Evolutionary conservation across 495 filamentous ascomycete genomes (phyloP).

Genomic region (Xylaria intraflava): DNA sequence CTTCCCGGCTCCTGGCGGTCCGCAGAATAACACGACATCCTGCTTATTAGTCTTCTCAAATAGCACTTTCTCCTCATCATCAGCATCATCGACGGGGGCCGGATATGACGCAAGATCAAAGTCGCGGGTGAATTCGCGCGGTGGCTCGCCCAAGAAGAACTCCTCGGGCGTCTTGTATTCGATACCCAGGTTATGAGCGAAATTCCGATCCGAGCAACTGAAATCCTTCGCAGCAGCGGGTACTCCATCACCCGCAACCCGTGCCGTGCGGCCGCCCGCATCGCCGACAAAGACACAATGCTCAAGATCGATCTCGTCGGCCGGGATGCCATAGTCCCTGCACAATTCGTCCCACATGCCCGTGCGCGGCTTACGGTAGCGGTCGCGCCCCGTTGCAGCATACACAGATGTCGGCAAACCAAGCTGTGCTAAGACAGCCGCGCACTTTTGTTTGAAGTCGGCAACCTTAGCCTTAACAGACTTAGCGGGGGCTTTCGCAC

Average conservation of each 20-base stretch:
- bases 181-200: conserved; percentile 76
- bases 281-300: conserved; percentile 85
- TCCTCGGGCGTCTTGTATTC: conserved; percentile 83
- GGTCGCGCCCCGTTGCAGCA: conserved; percentile 74
- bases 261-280: conserved; percentile 54
- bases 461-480: conserved; percentile 54
- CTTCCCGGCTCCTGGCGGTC: conserved; percentile 84
- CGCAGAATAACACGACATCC: conserved; percentile 80
- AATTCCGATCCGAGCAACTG: conserved; percentile 77
- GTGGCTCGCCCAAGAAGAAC: conserved; percentile 65
- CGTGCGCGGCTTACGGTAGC: conserved; percentile 75
- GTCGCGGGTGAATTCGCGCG: conserved; percentile 53
- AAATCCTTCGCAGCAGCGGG: conserved; percentile 40
- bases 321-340: conserved; percentile 62
- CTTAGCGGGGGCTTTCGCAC: conserved; percentile 58
- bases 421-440: conserved; percentile 60
- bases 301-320: conserved; percentile 55
- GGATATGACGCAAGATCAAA: conserved; percentile 54
- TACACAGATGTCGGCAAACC: conserved; percentile 75
- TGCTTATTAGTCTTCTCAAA: conserved; percentile 59
- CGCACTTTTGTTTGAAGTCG: conserved; percentile 73
- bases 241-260: conserved; percentile 17
- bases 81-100: conserved; percentile 14
- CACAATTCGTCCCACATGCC: conserved; percentile 89
- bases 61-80: conserved; percentile 9